Conservation (phyloP, 345 rosid species). For the Lepidium sativum region DNA sequence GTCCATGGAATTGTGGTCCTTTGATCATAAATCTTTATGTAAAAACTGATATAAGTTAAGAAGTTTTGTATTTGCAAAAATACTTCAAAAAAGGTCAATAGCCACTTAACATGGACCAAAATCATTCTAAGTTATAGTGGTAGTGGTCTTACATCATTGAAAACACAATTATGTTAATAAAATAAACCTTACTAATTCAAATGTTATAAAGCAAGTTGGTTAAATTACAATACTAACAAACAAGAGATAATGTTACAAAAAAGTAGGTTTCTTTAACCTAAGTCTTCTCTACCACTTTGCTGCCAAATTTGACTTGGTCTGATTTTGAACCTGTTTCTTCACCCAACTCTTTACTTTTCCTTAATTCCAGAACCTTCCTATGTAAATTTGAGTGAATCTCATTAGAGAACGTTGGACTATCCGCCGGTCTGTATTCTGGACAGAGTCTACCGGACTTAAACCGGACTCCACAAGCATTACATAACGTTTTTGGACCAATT, state of each 20-base stretch:
- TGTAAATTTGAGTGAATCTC: conserved; percentile 88
- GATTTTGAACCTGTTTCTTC: conserved; percentile 15
- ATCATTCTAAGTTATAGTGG: conserved; percentile 22
- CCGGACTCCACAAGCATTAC: conserved; percentile 98
- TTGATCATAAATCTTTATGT: not conserved
- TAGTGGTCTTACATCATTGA: conserved; percentile 20
- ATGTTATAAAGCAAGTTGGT: conserved; percentile 20
- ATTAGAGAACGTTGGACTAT: conserved; percentile 83
- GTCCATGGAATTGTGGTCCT: conserved; percentile 18
- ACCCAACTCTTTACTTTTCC: conserved; percentile 40
- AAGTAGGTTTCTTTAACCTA: conserved; percentile 26
- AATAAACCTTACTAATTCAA: not conserved
- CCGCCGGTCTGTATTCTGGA: conserved; percentile 95
- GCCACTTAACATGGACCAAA: conserved; percentile 24
- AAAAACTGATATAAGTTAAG: not conserved
- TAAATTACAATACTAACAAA: conserved; percentile 24
- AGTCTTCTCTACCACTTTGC: conserved; percentile 18
- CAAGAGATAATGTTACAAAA: conserved; percentile 25
- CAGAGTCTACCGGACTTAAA: conserved; percentile 89
- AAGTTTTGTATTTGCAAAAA: not conserved
- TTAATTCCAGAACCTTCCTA: conserved; percentile 85
- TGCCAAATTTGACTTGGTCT: conserved; percentile 31
- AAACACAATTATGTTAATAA: not conserved
- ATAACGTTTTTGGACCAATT: conserved; percentile 93
- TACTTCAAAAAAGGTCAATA: conserved; percentile 6